Percentiles rank a stretch among this genome's conserved stretches.
These are phyloP conservation scores for Puccinia triticina DNA, from an alignment of 1,284 basidiomycete species.

Conservation along the genomic window DNA sequence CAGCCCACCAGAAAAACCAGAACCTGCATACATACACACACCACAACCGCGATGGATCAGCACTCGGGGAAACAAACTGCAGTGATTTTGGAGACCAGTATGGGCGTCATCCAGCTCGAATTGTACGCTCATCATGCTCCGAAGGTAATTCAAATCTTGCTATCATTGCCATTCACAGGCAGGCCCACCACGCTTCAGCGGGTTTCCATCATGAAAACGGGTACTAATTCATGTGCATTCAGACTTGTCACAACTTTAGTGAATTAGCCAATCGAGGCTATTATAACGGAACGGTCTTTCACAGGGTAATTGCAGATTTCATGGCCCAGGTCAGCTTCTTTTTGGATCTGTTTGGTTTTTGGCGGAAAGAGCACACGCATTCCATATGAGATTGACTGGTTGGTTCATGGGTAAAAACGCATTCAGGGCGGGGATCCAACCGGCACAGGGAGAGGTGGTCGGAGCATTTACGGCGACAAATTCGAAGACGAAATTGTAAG, in stretches of 20 bases:
- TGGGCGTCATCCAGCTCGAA: constrained; percentile 57
- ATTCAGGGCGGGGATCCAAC: constrained; percentile 55
- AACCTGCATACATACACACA: neutral
- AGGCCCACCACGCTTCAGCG: neutral
- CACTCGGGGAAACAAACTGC: neutral
- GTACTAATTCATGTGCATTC: neutral
- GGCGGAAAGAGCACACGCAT: neutral
- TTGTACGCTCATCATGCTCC: constrained; percentile 59
- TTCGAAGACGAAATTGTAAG: constrained; percentile 52
- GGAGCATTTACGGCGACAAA: constrained; percentile 57
- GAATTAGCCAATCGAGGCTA: constrained; percentile 58
- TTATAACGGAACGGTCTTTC: constrained; percentile 56
- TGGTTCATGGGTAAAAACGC: neutral
- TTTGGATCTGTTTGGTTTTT: neutral
- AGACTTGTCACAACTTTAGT: constrained; percentile 54
- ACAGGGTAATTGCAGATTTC: constrained; percentile 53
- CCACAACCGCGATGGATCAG: neutral
- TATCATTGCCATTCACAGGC: neutral
- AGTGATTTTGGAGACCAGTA: constrained; percentile 57
- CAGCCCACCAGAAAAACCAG: neutral
- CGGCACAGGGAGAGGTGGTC: constrained; percentile 55
- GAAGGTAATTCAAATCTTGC: constrained; percentile 53
- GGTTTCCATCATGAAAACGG: no score
- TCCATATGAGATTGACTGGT: constrained; percentile 11
- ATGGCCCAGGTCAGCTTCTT: constrained; percentile 52